Base-by-base conservation (phyloP, 75 land plant species). In the Cupressus sempervirens region DNA sequence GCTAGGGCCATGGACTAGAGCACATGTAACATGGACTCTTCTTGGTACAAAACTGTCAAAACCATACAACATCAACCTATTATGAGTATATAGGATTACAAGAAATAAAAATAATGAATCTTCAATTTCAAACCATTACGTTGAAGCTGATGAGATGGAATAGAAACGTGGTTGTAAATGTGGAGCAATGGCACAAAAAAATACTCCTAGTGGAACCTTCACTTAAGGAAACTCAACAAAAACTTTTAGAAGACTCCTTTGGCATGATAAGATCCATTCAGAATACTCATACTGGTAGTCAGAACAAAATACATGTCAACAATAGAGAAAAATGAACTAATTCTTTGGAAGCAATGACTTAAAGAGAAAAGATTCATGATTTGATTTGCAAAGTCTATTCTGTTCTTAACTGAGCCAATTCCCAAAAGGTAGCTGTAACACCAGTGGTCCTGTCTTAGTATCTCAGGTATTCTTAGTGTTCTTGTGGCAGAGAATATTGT, bases 131-230 rank as follows among this genome's bases (percentile, higher is more conserved):
- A 52, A 67, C 15, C 52, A 87, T 26, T 83, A 87, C 88, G 52
- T 89, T 18, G 92, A 86, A 6, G 92, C 89, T 7, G 92, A 90
- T 16, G 92, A 90, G 84, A 90, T 90, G n/a, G n/a, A n/a, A n/a
- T n/a, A n/a, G n/a, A n/a, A n/a, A n/a, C n/a, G n/a, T n/a, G n/a
- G n/a, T n/a, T n/a, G n/a, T n/a, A n/a, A n/a, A n/a, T n/a, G n/a
- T n/a, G n/a, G n/a, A n/a, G n/a, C n/a, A n/a, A n/a, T n/a, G n/a
- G n/a, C n/a, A n/a, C n/a, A n/a, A n/a, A n/a, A n/a, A n/a, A n/a
- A n/a, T n/a, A n/a, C n/a, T n/a, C n/a, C n/a, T n/a, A n/a, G n/a
- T n/a, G n/a, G n/a, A n/a, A n/a, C n/a, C n/a, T n/a, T n/a, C n/a
- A n/a, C n/a, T n/a, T n/a, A n/a, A n/a, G n/a, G n/a, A n/a, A n/a